These are phyloP conservation scores for Ceratocystis alfenasii DNA, from an alignment of 2,329 filamentous ascomycete genomes.

Conservation along the genomic window DNA sequence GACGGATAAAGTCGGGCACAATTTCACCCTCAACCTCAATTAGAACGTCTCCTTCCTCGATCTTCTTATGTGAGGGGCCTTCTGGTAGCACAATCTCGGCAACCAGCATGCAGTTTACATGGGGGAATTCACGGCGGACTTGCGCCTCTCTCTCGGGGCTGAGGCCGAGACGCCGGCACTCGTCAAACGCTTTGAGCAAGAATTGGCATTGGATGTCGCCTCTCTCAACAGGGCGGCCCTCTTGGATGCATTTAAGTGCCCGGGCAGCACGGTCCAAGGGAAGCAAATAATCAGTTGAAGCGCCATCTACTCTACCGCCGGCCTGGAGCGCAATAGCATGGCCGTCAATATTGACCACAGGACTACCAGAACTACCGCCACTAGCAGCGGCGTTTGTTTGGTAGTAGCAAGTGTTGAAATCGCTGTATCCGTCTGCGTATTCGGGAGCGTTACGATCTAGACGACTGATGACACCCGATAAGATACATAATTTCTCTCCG, in stretches of 20 bases:
- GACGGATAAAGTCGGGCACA: constrained; percentile 79
- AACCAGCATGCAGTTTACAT: constrained; percentile 92
- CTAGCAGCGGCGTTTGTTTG: constrained; percentile 95
- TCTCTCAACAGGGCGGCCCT: constrained; percentile 62
- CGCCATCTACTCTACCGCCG: constrained; percentile 83
- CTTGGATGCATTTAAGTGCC: constrained; percentile 74
- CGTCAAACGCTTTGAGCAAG: constrained; percentile 92
- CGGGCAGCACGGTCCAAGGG: constrained; percentile 82
- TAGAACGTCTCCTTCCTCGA: constrained; percentile 89
- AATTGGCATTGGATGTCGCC: constrained; percentile 98
- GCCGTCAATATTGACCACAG: constrained; percentile 90
- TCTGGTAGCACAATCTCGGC: constrained; percentile 89
- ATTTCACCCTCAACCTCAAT: constrained; percentile 89
- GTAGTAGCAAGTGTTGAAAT: constrained; percentile 94
- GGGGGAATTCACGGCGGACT: constrained; percentile 71
- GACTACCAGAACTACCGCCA: constrained; percentile 94
- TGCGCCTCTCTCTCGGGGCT: constrained; percentile 76
- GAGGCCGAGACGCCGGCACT: constrained; percentile 80
- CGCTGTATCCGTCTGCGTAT: constrained; percentile 94
- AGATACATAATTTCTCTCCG: constrained; percentile 93
- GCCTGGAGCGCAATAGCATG: constrained; percentile 87
- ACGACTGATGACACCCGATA: constrained; percentile 93
- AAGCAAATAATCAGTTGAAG: constrained; percentile 94
- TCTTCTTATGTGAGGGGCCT: constrained; percentile 73
- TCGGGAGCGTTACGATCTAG: constrained; percentile 94